These are phyloP conservation scores for Medicago truncatula DNA, from an alignment of 306 rosid genomes.

Conservation along the genomic window MtrunA17r5.0-ANR NC_053047.1:4595501-4596000, in stretches of 20 bases:
- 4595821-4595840: too few species aligned
- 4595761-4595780: too few species aligned
- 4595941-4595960: neutral
- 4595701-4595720: neutral
- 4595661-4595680: constrained; percentile 1
- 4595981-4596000: too few species aligned
- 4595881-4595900: neutral
- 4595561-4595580: constrained; percentile 57
- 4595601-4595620: constrained; percentile 53
- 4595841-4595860: neutral
- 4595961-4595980: neutral
- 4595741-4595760: neutral
- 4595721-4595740: neutral
- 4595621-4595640: constrained; percentile 64
- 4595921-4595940: constrained; percentile 18
- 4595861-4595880: neutral
- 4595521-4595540: neutral
- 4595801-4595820: too few species aligned
- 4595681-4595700: neutral
- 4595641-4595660: constrained; percentile 1
- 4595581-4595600: constrained; percentile 53
- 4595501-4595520: constrained; percentile 43
- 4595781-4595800: too few species aligned
- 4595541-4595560: constrained; percentile 44
- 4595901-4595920: constrained; percentile 9